Percentiles rank a stretch among this genome's conserved stretches.
phyloP scores from a whole-genome alignment of 768 basidiomycete genomes.

The Cystofilobasidium ferigula region DNA sequence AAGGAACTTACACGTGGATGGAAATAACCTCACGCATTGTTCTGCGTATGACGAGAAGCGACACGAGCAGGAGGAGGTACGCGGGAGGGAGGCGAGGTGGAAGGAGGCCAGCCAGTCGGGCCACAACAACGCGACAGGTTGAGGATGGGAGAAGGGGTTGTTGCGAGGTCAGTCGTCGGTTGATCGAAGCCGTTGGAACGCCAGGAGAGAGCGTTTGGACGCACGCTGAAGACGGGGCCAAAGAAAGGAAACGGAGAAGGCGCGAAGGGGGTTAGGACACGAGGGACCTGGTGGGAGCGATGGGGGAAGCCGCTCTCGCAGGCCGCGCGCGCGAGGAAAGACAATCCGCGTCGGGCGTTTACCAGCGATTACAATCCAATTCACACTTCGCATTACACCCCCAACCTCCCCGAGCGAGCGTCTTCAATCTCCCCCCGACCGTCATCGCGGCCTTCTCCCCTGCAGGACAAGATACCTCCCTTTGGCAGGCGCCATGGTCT shows the following conservation, averaged over 20 bases:
- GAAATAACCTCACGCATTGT: constrained; percentile 67
- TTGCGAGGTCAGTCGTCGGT: not conserved
- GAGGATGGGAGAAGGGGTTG: not conserved
- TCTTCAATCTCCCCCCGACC: too few species aligned
- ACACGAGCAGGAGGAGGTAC: too few species aligned
- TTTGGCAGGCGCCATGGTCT: too few species aligned
- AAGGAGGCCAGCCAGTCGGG: not conserved
- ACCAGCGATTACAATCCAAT: not conserved
- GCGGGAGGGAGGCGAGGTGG: not conserved
- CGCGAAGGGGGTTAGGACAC: not conserved
- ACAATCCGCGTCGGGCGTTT: not conserved
- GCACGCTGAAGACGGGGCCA: not conserved
- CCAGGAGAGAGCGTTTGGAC: not conserved
- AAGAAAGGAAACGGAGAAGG: not conserved
- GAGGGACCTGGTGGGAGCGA: constrained; percentile 5
- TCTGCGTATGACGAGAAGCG: not conserved
- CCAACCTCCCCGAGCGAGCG: too few species aligned
- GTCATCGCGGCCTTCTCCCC: too few species aligned
- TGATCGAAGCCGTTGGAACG: not conserved
- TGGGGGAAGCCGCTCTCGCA: not conserved
- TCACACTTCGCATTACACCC: too few species aligned
- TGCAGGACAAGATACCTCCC: too few species aligned
- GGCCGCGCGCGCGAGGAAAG: not conserved
- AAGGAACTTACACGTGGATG: constrained; percentile 40
- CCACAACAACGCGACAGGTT: too few species aligned